Evolutionary conservation across 1,284 basidiomycete species (phyloP).

Genomic region (Moesziomyces sp.): DNA sequence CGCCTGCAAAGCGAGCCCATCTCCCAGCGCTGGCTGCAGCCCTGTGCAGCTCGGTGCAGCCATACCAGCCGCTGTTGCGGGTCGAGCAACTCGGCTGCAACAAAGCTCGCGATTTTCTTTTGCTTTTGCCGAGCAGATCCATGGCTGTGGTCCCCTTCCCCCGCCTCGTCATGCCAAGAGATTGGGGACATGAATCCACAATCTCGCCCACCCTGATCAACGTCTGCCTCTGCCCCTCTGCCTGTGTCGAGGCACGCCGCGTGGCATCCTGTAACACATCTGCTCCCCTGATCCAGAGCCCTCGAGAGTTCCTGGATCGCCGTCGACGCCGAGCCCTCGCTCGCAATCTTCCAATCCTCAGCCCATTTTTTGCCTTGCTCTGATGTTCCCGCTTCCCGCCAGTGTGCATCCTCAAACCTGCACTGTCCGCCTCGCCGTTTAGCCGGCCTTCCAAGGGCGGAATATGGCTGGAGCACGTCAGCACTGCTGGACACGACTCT

Average conservation of each 20-base stretch:
- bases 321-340: not conserved
- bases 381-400: no score
- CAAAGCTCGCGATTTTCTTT: conserved; percentile 1
- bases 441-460: no score
- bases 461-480: no score
- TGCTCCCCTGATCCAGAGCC: not conserved
- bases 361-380: not conserved
- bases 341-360: not conserved
- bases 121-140: conserved; percentile 16
- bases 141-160: conserved; percentile 10
- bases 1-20: no score
- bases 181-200: not conserved
- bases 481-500: no score
- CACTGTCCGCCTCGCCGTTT: no score
- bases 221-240: not conserved
- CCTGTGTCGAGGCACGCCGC: conserved; percentile 7
- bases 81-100: not conserved
- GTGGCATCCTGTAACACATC: conserved; percentile 7
- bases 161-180: conserved; percentile 23
- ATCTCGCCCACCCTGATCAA: conserved; percentile 3
- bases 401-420: no score
- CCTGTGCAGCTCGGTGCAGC: not conserved
- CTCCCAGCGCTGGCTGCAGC: not conserved
- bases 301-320: not conserved
- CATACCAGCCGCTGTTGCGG: no score